Percentiles rank a stretch among this genome's conserved stretches.
These are phyloP conservation scores for Hortiboletus flavorubellus DNA, from an alignment of 768 basidiomycete genomes.

Conservation along the genomic window DNA sequence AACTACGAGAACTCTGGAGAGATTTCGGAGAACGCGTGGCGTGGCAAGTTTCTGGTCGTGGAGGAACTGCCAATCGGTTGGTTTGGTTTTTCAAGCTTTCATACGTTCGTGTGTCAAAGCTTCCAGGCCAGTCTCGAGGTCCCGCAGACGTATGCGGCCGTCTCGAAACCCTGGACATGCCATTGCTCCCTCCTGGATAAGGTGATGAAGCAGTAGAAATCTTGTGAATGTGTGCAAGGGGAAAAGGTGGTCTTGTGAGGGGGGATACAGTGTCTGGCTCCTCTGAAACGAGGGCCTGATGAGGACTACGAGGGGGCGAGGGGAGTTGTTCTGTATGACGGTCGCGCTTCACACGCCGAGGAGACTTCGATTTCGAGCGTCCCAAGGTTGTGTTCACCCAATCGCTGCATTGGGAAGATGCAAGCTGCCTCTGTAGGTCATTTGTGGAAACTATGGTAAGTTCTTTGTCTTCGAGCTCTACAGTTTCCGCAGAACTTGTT, in stretches of 20 bases:
- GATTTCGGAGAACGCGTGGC: constrained; percentile 15
- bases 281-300: constrained; percentile 5
- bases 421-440: constrained; percentile 63
- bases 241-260: constrained; percentile 1
- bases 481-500: constrained; percentile 52
- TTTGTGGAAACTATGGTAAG: constrained; percentile 66
- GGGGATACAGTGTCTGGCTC: constrained; percentile 6
- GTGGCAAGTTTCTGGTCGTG: constrained; percentile 30
- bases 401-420: constrained; percentile 58
- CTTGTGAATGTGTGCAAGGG: constrained; percentile 23
- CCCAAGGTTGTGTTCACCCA: constrained; percentile 23
- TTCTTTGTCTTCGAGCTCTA: constrained; percentile 70
- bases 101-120: constrained; percentile 16
- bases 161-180: constrained; percentile 36
- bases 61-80: constrained; percentile 13
- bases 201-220: constrained; percentile 32
- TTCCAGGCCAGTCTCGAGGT: constrained; percentile 51
- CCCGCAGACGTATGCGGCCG: constrained; percentile 78
- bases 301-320: constrained; percentile 40
- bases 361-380: constrained; percentile 57
- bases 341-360: constrained; percentile 42
- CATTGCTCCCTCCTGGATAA: constrained; percentile 26
- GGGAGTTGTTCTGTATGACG: constrained; percentile 29
- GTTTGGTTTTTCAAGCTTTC: constrained; percentile 14
- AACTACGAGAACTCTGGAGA: constrained; percentile 7